Evolutionary conservation across 73 alveolate species (phyloP).

Genomic region (Tetrahymena borealis): DNA sequence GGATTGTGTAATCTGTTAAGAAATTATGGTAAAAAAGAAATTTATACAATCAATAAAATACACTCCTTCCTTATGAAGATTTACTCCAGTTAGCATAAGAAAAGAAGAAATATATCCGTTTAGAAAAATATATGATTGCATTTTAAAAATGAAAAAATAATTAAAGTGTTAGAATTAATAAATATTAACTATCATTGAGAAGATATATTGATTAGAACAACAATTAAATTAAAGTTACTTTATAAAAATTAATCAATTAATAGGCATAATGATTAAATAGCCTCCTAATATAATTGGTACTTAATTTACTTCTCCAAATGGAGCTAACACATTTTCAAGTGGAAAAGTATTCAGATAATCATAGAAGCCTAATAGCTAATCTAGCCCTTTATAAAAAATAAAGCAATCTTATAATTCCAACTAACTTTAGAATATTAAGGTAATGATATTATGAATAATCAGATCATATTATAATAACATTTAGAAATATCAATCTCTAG

Average conservation of each 20-base stretch:
- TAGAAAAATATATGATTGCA: neutral
- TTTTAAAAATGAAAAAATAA: neutral
- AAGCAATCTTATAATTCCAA: neutral
- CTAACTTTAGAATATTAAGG: neutral
- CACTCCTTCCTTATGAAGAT: too few species aligned
- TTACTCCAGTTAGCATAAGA: too few species aligned
- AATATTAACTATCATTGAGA: neutral
- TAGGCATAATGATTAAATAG: neutral
- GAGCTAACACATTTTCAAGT: neutral
- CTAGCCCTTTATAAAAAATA: neutral
- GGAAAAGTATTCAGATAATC: neutral
- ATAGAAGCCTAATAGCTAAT: neutral
- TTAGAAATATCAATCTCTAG: too few species aligned
- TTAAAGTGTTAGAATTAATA: neutral
- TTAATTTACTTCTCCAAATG: neutral
- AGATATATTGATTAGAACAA: neutral
- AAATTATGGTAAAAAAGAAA: neutral
- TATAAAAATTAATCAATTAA: neutral
- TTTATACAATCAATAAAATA: neutral
- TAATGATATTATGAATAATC: too few species aligned
- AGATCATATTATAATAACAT: too few species aligned
- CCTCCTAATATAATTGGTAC: neutral
- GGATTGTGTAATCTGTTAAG: neutral
- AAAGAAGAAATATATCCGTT: neutral
- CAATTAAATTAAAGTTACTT: neutral